Conservation (phyloP, 257 asterid species). For the Mentha longifolia region DNA sequence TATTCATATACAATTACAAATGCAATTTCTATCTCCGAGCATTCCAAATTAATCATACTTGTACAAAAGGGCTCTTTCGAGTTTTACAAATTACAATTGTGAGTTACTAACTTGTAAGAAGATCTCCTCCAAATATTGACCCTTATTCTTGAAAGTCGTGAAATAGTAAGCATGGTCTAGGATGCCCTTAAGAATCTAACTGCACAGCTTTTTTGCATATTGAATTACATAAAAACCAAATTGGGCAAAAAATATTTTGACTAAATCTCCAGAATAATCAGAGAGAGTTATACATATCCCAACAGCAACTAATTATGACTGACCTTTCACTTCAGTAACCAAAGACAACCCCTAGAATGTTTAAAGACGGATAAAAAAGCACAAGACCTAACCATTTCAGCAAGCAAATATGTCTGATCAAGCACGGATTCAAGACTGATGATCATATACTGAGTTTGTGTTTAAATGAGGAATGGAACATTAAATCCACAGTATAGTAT, state of each 20-base stretch:
- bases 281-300: not conserved
- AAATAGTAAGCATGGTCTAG: not conserved
- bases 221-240: not conserved
- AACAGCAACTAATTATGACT: slow-evolving; percentile 19
- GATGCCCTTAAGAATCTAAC: slow-evolving; percentile 3
- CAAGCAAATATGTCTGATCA: slow-evolving; percentile 14
- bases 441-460: not conserved
- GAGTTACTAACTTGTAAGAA: not conserved
- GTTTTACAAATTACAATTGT: not conserved
- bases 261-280: slow-evolving; percentile 4
- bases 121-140: not conserved
- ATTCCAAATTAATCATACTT: slow-evolving; percentile 6
- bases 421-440: slow-evolving; percentile 24
- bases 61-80: not conserved
- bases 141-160: not conserved
- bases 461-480: not conserved
- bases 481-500: not conserved
- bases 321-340: not conserved
- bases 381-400: not conserved
- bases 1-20: slow-evolving; percentile 11
- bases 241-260: not conserved
- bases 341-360: not conserved
- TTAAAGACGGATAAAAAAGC: not conserved
- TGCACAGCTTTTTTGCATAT: not conserved
- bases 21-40: not conserved